Base-by-base conservation (phyloP, 352 stramenopile genomes). In the Pilasporangium apinafurcum region DNA sequence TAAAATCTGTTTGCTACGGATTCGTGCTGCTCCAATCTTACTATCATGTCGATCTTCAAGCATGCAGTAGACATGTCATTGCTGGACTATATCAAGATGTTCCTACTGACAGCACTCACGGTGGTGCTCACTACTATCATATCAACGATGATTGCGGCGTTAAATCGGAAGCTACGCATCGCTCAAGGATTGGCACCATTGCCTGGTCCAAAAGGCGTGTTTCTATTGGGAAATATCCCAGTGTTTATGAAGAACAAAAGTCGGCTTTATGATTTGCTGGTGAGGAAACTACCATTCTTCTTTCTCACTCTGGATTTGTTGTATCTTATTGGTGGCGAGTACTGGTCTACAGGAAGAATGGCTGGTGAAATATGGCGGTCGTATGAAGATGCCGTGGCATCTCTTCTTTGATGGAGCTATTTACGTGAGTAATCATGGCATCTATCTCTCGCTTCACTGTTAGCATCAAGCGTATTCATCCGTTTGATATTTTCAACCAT, bases 301-400 rank as follows among this genome's bases (percentile, higher is more conserved):
- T 48, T 34, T 17, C 20, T 46, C 8, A 44, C 3, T 49, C 2
- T 13, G 27, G 5, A 17, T 2, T 17, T 46, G 14, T 34, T 31
- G 13, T 12, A 34, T 44, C 9, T 9, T 13, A 17, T 14, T 37
- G 18, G 3, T 38, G 33, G 8, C 8, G 7, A 25, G 8, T 18
- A 10, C 24, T 16, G 8, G 10, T 7, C 10, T 34, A 30, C 24
- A 74, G 56, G 63, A 72, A 32, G 62, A 74, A 17, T 48, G 66
- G 29, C 40, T 79, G 25, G 52, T 65, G 31, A 24, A 71, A 33
- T 37, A 75, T 25, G 62, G 62, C 8, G 72, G 72, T 0, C 62
- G 64, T 16, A 74, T 81, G 58, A 85, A 85, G 42, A 76, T 74
- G 51, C 72, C 68, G 27, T 81, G 68, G 68, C 68, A 76, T n/a